Evolutionary conservation across 331 rosid genomes (phyloP).

Genomic region (Erythrophleum ivorense): DNA sequence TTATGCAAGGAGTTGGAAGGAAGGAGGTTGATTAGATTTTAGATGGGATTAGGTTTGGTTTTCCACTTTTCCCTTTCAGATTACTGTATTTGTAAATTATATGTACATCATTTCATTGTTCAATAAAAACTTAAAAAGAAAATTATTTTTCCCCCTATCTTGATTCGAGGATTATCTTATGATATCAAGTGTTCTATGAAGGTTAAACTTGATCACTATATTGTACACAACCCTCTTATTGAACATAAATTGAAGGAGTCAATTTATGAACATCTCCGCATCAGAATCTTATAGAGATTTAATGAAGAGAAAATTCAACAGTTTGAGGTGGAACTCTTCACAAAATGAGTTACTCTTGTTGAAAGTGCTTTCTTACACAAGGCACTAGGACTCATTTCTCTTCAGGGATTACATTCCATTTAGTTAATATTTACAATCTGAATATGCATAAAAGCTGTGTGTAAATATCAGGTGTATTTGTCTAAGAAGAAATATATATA

Average conservation of each 20-base stretch:
- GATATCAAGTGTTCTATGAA: not conserved
- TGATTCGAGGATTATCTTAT: constrained; percentile 10
- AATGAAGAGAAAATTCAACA: not conserved
- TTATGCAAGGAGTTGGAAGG: constrained; percentile 3
- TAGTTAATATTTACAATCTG: no score
- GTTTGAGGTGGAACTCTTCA: not conserved
- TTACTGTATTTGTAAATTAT: constrained; percentile 49
- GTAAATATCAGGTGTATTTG: no score
- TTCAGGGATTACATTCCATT: not conserved
- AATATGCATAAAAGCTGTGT: not conserved
- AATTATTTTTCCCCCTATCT: constrained; percentile 24
- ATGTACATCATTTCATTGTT: constrained; percentile 53
- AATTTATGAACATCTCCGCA: not conserved
- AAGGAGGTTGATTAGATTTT: constrained; percentile 35
- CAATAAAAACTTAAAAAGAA: constrained; percentile 39
- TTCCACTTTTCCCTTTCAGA: constrained; percentile 36
- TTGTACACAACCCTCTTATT: not conserved
- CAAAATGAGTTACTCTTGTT: not conserved
- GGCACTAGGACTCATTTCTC: not conserved
- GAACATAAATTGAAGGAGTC: no score
- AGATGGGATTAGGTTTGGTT: constrained; percentile 40
- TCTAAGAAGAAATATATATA: not conserved
- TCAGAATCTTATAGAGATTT: not conserved
- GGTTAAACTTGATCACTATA: not conserved
- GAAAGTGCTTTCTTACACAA: not conserved